phyloP scores from a whole-genome alignment of 805 yeast species.

The Candida coquimbonensis region DNA sequence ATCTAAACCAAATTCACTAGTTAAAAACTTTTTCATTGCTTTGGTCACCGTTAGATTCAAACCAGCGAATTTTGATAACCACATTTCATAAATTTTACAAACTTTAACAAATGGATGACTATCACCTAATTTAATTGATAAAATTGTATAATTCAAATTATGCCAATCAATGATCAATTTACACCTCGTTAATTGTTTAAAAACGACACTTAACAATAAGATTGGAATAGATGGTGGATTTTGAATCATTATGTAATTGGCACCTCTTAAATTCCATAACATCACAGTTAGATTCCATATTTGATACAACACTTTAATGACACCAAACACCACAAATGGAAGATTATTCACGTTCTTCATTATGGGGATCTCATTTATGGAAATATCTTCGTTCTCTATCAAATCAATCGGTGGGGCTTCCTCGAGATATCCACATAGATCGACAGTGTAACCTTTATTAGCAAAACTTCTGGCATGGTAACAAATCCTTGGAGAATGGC shows the following conservation, averaged over 20 bases:
- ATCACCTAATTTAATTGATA: conserved; percentile 54
- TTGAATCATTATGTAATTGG: conserved; percentile 67
- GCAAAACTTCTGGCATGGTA: conserved; percentile 82
- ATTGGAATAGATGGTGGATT: conserved; percentile 94
- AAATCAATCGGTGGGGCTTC: conserved; percentile 45
- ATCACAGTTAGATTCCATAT: conserved; percentile 37
- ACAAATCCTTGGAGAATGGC: conserved; percentile 92
- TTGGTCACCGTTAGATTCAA: conserved; percentile 76
- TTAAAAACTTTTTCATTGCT: conserved; percentile 58
- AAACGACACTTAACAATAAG: conserved; percentile 53
- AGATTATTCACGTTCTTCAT: conserved; percentile 31
- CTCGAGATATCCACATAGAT: conserved; percentile 76
- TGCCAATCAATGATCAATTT: conserved; percentile 91
- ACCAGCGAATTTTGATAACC: conserved; percentile 57
- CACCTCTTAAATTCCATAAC: conserved; percentile 49
- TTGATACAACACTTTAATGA: conserved; percentile 54
- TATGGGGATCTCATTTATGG: conserved; percentile 40
- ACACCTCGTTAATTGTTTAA: conserved; percentile 46
- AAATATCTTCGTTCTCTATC: conserved; percentile 42
- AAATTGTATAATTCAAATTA: conserved; percentile 79
- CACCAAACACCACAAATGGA: conserved; percentile 54
- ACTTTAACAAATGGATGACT: conserved; percentile 53
- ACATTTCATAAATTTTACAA: conserved; percentile 55
- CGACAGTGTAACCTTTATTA: conserved; percentile 63
- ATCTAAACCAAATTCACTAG: conserved; percentile 46